Base-by-base conservation (phyloP, 2,329 filamentous ascomycete genomes). In the Cyclaneusma minus region DNA sequence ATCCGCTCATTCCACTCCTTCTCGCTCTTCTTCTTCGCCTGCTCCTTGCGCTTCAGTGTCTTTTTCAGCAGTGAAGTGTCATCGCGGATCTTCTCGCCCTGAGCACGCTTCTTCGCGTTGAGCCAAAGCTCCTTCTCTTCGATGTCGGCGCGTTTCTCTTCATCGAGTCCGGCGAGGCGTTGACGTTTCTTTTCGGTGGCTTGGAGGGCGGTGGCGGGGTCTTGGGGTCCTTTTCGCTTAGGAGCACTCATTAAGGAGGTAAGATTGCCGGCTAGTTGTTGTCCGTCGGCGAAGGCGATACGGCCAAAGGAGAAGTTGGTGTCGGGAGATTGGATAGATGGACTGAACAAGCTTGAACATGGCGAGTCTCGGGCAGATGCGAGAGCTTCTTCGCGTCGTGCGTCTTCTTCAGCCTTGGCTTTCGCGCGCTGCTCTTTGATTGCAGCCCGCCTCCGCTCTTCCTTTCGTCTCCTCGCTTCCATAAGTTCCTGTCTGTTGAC, bases 61-160 rank as follows among this genome's bases (percentile, higher is more conserved):
- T 93, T 94, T 63, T 93, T 94, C 15, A 98, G 64, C 30, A 93
- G 56, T 23, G 68, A 71, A 35, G 83, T 82, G 49, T 93, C 83
- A 45, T 95, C 84, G 33, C 72, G 73, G 17, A 94, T 76, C 47
- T 82, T 80, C 46, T 93, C 85, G 25, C 89, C 89, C 49, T 92
- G 81, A 2, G 78, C 83, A 13, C 79, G 73, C 52, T 83, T 82
- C 52, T 87, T 78, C 3, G 89, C 89, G 24, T 80, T 87, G 32
- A 94, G 62, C 89, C 89, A 98, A 31, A 75, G 61, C 43, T 98
- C 87, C 60, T 95, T 95, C 52, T 94, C 82, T 33, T 84, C 73
- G 22, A 95, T 76, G 32, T 92, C 81, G 34, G 74, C 74, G 29
- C 79, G 77, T 56, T 93, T 92, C 38, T 71, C 68, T 1, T 76